Evolutionary conservation across 139 green algal species (phyloP).

Genomic region (Coelastrella sp.): DNA sequence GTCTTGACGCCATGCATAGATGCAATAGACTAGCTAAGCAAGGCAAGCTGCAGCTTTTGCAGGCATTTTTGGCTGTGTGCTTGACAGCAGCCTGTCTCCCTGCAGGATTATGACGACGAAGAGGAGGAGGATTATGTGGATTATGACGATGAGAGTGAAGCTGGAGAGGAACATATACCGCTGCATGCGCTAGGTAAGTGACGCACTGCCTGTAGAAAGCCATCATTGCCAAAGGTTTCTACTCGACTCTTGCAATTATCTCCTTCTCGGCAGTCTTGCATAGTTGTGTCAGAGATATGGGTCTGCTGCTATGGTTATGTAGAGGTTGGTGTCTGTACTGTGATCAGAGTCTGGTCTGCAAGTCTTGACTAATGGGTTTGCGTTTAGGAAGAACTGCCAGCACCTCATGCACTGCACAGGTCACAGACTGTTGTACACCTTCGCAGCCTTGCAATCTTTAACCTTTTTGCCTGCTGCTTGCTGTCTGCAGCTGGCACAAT

Average conservation of each 20-base stretch:
- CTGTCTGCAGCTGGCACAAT: constrained; percentile 30
- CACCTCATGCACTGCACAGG: too few species aligned
- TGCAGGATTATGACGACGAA: background rate
- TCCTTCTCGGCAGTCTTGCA: too few species aligned
- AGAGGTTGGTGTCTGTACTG: too few species aligned
- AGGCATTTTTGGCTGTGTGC: background rate
- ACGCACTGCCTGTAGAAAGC: background rate
- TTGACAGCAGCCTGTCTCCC: background rate
- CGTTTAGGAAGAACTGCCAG: background rate
- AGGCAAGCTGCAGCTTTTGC: background rate
- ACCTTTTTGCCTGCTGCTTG: background rate
- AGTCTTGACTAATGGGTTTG: too few species aligned
- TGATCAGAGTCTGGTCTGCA: too few species aligned
- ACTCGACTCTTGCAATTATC: too few species aligned
- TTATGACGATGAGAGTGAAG: constrained; percentile 28
- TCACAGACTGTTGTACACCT: too few species aligned
- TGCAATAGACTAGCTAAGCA: too few species aligned
- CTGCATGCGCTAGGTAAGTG: background rate
- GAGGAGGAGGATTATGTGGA: constrained; percentile 39
- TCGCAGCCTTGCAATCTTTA: background rate
- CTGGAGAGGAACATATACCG: background rate
- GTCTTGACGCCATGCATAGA: too few species aligned
- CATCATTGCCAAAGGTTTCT: too few species aligned
- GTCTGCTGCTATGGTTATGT: too few species aligned
- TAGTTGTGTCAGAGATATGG: too few species aligned